Conservation (phyloP, 257 asterid species). For the Przewalskia tangutica region DNA sequence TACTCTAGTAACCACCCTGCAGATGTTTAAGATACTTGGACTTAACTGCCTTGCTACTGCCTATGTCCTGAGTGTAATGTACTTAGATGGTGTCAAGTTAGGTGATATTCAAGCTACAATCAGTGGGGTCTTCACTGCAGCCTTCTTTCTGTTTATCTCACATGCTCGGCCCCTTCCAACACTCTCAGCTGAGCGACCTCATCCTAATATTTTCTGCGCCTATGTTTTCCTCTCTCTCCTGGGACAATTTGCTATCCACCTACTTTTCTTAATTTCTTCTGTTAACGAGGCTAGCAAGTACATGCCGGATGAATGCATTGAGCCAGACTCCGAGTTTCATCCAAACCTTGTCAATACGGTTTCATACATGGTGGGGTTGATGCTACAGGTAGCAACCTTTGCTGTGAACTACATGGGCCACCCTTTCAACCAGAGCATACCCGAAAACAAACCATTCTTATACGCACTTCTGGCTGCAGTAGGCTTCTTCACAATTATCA, state of each 20-base stretch:
- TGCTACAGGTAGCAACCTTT: constrained; percentile 97
- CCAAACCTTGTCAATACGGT: constrained; percentile 96
- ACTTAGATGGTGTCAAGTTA: constrained; percentile 87
- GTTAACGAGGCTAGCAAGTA: constrained; percentile 85
- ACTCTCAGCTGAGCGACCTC: constrained; percentile 91
- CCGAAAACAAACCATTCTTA: constrained; percentile 64
- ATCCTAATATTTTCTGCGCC: constrained; percentile 86
- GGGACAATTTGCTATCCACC: constrained; percentile 81
- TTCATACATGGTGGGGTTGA: constrained; percentile 94
- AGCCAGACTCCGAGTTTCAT: constrained; percentile 83
- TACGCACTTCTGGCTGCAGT: constrained; percentile 69
- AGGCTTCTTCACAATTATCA: constrained; percentile 65
- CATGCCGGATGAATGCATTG: constrained; percentile 97
- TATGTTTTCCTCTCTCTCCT: constrained; percentile 87
- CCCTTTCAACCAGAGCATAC: constrained; percentile 91
- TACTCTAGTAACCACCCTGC: constrained; percentile 92
- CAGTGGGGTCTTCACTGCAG: constrained; percentile 95
- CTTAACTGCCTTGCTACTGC: constrained; percentile 98
- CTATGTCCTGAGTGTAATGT: constrained; percentile 89
- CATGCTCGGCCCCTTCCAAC: constrained; percentile 87
- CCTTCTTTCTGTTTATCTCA: constrained; percentile 85
- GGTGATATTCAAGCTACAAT: constrained; percentile 97
- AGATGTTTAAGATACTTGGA: constrained; percentile 97
- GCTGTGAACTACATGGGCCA: constrained; percentile 99
- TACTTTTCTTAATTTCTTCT: constrained; percentile 66